Base-by-base conservation (phyloP, 73 alveolate genomes). In the Paramecium caudatum region DNA sequence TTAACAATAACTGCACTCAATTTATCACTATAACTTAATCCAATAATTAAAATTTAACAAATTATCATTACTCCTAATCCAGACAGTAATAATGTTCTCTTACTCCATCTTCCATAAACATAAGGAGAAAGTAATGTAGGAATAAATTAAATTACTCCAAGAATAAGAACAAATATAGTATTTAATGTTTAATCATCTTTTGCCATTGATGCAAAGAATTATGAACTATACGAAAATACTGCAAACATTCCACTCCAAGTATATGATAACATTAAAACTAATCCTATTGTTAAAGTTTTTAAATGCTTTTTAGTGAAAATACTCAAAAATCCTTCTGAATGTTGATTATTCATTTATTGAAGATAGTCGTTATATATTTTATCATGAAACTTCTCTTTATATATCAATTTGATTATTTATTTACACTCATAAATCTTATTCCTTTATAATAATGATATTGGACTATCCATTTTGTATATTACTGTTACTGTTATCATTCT, bases 211-310 rank as follows among this genome's bases (percentile, higher is more conserved):
- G 10, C 83, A 33, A 65, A 65, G 23, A 65, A 7, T 65, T 65
- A 36, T 1, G 83, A 30, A 65, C 83, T 65, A 17, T 33, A 65
- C 4, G 83, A 65, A 8, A 65, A 65, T 17, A 65, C 32, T 12
- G 83, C 83, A 13, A 13, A 36, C 17, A 65, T n/a, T 65, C 83
- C 83, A 16, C 83, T 32, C 83, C 83, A 65, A 33, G 83, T 65
- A 12, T 65, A 65, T 1, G 19, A 15, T 17, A 65, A 65, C 0
- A 65, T 43, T 16, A 33, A 65, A 13, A 30, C 32, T 10, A 36
- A 36, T 33, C 83, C 83, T 32, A 65, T 65, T 4, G 34, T 1
- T 65, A 65, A 33, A 16, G 83, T 65, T 36, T 33, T 65, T 5
- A 30, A 3, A 36, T 65, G 83, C 17, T 65, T 65, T 65, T 65